phyloP scores from a whole-genome alignment of 495 filamentous ascomycete genomes.

The Penicillium parvum region DNA sequence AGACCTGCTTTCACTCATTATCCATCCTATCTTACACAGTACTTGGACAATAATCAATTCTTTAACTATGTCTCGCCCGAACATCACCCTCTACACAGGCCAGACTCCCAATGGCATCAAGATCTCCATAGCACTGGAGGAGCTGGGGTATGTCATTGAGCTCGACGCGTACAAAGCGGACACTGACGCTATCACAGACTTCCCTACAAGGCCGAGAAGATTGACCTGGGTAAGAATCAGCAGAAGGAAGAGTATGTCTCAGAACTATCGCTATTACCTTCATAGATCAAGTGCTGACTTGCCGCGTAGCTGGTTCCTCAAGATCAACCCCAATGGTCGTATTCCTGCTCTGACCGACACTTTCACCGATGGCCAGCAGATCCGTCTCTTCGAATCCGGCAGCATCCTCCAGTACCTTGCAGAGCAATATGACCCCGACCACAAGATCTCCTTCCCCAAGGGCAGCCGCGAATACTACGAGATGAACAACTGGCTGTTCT shows the following conservation, averaged over 20 bases:
- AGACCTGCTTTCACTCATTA: not conserved
- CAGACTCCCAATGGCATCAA: conserved; percentile 62
- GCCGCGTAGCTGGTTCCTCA: conserved; percentile 65
- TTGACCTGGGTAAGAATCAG: conserved; percentile 65
- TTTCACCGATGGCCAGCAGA: conserved; percentile 63
- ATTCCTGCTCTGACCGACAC: conserved; percentile 89
- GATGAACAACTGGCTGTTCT: conserved; percentile 73
- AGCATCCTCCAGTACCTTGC: conserved; percentile 84
- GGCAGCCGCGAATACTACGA: conserved; percentile 75
- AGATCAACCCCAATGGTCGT: conserved; percentile 91
- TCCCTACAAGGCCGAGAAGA: conserved; percentile 61
- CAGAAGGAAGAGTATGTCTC: conserved; percentile 68
- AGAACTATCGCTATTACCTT: not conserved
- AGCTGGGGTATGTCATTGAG: conserved; percentile 53
- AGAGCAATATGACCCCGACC: conserved; percentile 71
- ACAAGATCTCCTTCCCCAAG: conserved; percentile 78
- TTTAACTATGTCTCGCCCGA: conserved; percentile 31
- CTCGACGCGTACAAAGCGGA: conserved; percentile 1
- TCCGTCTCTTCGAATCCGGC: conserved; percentile 79
- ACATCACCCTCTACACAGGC: conserved; percentile 48
- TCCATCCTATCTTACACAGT: not conserved
- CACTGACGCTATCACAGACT: conserved; percentile 27
- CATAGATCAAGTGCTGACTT: not conserved
- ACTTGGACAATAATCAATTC: not conserved
- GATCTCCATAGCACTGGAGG: conserved; percentile 84